phyloP scores from a whole-genome alignment of 2,329 filamentous ascomycete genomes.

The Zymoseptoria passerinii region DNA sequence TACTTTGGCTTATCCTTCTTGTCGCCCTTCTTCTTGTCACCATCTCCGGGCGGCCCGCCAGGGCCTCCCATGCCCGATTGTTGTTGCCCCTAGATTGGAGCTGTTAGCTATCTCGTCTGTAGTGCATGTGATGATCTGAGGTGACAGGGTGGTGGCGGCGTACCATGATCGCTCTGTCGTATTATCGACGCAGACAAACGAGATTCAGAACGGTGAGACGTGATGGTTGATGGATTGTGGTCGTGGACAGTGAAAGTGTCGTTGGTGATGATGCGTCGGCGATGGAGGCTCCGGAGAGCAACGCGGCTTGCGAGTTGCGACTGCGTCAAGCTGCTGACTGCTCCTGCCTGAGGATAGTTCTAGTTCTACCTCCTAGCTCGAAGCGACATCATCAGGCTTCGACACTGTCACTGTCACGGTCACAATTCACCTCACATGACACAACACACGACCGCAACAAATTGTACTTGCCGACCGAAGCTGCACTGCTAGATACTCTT shows the following conservation, averaged over 20 bases:
- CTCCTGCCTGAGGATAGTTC: too few species aligned
- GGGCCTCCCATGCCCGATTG: constrained; percentile 72
- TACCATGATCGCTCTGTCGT: background rate
- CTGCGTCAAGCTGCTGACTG: background rate
- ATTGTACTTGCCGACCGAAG: background rate
- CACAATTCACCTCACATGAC: background rate
- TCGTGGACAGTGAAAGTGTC: background rate
- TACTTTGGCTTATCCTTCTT: constrained; percentile 99
- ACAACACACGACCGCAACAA: background rate
- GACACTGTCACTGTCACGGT: background rate
- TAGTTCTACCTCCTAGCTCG: too few species aligned
- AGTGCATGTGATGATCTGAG: background rate
- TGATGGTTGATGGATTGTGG: background rate
- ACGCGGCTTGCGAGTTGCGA: background rate
- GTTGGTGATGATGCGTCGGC: background rate
- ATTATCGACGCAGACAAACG: background rate
- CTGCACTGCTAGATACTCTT: background rate
- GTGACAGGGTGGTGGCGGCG: background rate
- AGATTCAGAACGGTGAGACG: background rate
- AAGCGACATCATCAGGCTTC: background rate
- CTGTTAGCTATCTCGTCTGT: constrained; percentile 6
- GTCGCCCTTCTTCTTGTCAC: constrained; percentile 79
- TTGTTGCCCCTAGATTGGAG: constrained; percentile 58
- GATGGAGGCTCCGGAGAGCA: background rate
- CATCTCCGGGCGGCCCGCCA: constrained; percentile 50